Percentiles rank a stretch among this genome's conserved stretches.
Evolutionary conservation across 148 eudicot genomes (phyloP).

Genomic region (Rheum nobile): DNA sequence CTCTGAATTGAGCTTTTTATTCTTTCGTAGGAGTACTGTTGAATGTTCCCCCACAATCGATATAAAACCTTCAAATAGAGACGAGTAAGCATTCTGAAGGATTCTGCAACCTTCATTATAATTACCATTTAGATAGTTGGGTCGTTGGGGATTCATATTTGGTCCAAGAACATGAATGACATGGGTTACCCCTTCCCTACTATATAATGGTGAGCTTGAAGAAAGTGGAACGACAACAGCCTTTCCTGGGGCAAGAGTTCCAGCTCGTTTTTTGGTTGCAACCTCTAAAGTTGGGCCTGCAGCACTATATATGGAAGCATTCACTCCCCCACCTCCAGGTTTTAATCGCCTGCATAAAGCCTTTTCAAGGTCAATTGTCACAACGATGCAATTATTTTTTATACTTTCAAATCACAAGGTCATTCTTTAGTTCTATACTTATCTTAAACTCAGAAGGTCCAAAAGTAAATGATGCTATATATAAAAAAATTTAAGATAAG

Average conservation of each 20-base stretch:
- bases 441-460: neutral
- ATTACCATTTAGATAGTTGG: conserved; percentile 61
- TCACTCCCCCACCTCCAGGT: conserved; percentile 97
- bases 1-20: conserved; percentile 1
- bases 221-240: conserved; percentile 70
- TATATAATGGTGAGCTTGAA: conserved; percentile 57
- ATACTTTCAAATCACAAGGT: neutral
- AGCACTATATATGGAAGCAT: conserved; percentile 80
- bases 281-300: conserved; percentile 69
- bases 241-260: conserved; percentile 61
- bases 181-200: conserved; percentile 75
- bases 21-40: conserved; percentile 5
- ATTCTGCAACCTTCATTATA: conserved; percentile 64
- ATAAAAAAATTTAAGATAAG: neutral
- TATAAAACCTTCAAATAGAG: conserved; percentile 77
- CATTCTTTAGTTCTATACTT: neutral
- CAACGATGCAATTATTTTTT: neutral
- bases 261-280: conserved; percentile 72
- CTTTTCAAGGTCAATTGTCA: neutral
- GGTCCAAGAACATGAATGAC: conserved; percentile 98
- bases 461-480: neutral
- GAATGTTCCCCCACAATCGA: conserved; percentile 34
- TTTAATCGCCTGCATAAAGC: conserved; percentile 55
- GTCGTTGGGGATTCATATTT: conserved; percentile 87
- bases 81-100: conserved; percentile 75